phyloP scores from a whole-genome alignment of 176 grass and related monocot species.

The Phoenix dactylifera region DNA sequence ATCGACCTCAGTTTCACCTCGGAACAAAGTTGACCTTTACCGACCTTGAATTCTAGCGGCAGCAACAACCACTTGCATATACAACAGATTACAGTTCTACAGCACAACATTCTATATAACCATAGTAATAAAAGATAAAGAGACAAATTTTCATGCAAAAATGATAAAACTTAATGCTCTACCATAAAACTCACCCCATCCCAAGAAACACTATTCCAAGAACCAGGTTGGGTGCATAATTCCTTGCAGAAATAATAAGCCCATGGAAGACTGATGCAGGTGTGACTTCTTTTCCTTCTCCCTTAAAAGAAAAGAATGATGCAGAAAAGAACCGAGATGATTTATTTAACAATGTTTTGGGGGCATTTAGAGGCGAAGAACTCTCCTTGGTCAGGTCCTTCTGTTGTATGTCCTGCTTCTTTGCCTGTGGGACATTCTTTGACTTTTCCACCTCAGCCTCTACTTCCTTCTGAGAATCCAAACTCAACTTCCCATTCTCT shows the following conservation, averaged over 20 bases:
- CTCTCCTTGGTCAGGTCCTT: slow-evolving; percentile 48
- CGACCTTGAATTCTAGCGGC: too few relatives aligned
- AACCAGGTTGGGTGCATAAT: slow-evolving; percentile 62
- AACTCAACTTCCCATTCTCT: slow-evolving; percentile 34
- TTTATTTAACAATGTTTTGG: slow-evolving; percentile 71
- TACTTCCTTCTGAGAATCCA: slow-evolving; percentile 62
- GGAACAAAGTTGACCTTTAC: too few relatives aligned
- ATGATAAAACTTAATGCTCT: not conserved
- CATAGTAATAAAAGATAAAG: too few relatives aligned
- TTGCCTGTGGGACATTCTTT: slow-evolving; percentile 43
- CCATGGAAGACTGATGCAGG: slow-evolving; percentile 53
- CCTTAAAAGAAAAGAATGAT: slow-evolving; percentile 94
- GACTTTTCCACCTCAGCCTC: slow-evolving; percentile 66
- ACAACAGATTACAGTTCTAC: too few relatives aligned
- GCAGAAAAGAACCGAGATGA: slow-evolving; percentile 91
- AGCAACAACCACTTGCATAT: too few relatives aligned
- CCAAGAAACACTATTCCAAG: slow-evolving; percentile 70
- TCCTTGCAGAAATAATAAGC: slow-evolving; percentile 42
- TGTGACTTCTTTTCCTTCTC: slow-evolving; percentile 65
- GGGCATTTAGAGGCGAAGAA: slow-evolving; percentile 28
- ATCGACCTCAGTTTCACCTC: too few relatives aligned
- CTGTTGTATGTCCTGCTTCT: slow-evolving; percentile 57
- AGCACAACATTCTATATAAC: too few relatives aligned
- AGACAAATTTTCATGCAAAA: not conserved
- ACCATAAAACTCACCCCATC: slow-evolving; percentile 59